phyloP scores from a whole-genome alignment of 164 flowering plant species.

The Nymphaea colorata region DNA sequence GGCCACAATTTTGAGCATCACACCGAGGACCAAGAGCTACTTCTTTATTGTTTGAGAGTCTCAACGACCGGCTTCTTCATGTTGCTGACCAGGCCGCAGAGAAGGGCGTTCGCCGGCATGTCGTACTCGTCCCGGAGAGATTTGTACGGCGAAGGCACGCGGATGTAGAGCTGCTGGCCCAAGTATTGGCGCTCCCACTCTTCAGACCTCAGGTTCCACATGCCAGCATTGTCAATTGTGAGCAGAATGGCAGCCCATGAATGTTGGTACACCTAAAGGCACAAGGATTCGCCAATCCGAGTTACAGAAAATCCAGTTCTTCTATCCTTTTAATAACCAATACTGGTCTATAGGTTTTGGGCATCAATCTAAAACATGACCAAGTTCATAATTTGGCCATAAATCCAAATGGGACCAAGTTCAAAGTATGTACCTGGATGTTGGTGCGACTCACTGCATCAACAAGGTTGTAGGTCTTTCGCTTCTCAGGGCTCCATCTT shows the following conservation, averaged over 20 bases:
- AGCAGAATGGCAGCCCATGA: slow-evolving; percentile 3
- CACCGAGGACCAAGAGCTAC: neutral
- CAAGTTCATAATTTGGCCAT: neutral
- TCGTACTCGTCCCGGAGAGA: neutral
- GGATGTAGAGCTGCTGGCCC: slow-evolving; percentile 1
- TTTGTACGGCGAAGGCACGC: neutral
- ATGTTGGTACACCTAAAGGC: neutral
- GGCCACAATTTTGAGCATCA: neutral
- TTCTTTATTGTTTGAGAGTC: neutral
- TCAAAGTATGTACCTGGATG: neutral
- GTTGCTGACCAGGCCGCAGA: neutral
- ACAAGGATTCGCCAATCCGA: neutral
- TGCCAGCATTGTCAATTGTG: neutral
- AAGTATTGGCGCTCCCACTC: slow-evolving; percentile 2
- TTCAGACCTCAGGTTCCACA: slow-evolving; percentile 2
- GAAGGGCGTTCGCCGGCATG: neutral
- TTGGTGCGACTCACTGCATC: slow-evolving; percentile 3
- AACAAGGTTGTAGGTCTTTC: neutral
- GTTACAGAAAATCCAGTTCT: neutral
- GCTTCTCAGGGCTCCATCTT: slow-evolving; percentile 2
- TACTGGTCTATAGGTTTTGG: too few species aligned
- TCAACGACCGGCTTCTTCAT: neutral
- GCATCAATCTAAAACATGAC: too few species aligned
- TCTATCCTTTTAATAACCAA: too few species aligned
- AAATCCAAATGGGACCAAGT: neutral